These are phyloP conservation scores for Tolypocladium cylindrosporum DNA, from an alignment of 2,329 filamentous ascomycete species.

Conservation along the genomic window DNA sequence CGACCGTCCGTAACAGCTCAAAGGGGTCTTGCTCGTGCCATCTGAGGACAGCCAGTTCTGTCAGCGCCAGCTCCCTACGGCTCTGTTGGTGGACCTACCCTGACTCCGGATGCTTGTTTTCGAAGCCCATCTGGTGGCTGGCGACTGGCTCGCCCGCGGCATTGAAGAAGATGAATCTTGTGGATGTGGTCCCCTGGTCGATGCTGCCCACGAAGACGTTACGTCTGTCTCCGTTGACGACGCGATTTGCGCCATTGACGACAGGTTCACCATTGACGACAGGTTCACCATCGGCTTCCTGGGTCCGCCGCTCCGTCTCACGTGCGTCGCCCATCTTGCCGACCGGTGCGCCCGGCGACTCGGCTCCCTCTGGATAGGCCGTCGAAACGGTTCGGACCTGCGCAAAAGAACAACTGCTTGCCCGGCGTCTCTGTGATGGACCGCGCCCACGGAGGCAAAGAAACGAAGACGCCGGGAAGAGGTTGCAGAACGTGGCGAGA, in stretches of 20 bases:
- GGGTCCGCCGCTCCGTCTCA: background rate
- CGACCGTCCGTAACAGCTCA: constrained; percentile 65
- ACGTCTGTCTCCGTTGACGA: background rate
- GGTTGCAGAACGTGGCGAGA: background rate
- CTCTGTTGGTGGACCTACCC: constrained; percentile 43
- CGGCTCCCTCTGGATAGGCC: background rate
- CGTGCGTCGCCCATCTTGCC: background rate
- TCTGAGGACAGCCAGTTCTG: constrained; percentile 30
- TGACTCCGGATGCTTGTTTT: constrained; percentile 73
- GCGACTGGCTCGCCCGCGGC: constrained; percentile 66
- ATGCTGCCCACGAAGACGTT: constrained; percentile 75
- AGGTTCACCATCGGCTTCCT: background rate
- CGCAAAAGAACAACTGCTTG: too few species aligned
- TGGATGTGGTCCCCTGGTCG: constrained; percentile 84
- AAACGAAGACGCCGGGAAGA: background rate
- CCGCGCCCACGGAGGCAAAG: background rate
- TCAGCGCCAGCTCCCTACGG: constrained; percentile 21
- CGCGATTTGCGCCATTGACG: background rate
- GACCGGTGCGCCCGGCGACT: background rate
- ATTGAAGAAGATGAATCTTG: constrained; percentile 85
- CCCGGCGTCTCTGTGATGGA: background rate
- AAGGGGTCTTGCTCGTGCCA: constrained; percentile 86
- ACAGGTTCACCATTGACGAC: background rate
- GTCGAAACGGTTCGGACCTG: background rate
- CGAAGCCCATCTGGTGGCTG: constrained; percentile 78